A percentile compares a stretch with the other conserved stretches of the same genome.
phyloP scores from a whole-genome alignment of 495 filamentous ascomycete species.

The Penicillium flavigenum region DNA sequence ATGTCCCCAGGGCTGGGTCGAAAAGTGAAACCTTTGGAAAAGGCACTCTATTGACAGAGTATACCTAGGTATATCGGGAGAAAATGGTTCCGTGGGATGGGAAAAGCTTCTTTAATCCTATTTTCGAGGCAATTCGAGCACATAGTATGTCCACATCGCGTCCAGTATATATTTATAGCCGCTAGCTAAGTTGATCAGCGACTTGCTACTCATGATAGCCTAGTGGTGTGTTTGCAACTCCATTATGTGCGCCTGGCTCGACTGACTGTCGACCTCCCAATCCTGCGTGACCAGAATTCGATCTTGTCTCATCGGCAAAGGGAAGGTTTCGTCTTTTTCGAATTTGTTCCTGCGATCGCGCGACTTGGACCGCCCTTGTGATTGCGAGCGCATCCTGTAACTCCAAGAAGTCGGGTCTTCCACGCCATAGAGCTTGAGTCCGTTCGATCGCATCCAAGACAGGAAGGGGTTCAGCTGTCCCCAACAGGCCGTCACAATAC shows the following conservation, averaged over 20 bases:
- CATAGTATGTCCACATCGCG: background rate
- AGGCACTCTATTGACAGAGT: too few relatives aligned
- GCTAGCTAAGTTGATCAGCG: background rate
- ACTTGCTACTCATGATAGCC: background rate
- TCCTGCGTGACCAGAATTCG: conserved; percentile 23
- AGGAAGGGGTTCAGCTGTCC: conserved; percentile 27
- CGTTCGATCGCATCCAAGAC: conserved; percentile 26
- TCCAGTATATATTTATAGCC: background rate
- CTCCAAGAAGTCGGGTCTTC: conserved; percentile 17
- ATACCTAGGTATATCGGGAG: background rate
- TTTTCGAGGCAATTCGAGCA: background rate
- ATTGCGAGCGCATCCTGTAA: conserved; percentile 16
- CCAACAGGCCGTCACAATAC: conserved; percentile 30
- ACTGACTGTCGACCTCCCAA: conserved; percentile 29
- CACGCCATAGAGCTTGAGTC: conserved; percentile 23
- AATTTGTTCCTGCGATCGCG: background rate
- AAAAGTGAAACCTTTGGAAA: background rate
- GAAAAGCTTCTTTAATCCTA: background rate
- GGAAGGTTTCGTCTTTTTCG: background rate
- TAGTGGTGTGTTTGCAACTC: conserved; percentile 9
- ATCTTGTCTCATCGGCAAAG: conserved; percentile 7
- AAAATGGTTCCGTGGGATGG: background rate
- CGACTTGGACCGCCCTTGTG: conserved; percentile 15
- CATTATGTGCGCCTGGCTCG: conserved; percentile 24
- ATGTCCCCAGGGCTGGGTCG: background rate